Evolutionary conservation across 1,139 yeast genomes (phyloP), one percentile per base, ranked within the genome.

Genomic region (Geotrichum fermentans): DNA sequence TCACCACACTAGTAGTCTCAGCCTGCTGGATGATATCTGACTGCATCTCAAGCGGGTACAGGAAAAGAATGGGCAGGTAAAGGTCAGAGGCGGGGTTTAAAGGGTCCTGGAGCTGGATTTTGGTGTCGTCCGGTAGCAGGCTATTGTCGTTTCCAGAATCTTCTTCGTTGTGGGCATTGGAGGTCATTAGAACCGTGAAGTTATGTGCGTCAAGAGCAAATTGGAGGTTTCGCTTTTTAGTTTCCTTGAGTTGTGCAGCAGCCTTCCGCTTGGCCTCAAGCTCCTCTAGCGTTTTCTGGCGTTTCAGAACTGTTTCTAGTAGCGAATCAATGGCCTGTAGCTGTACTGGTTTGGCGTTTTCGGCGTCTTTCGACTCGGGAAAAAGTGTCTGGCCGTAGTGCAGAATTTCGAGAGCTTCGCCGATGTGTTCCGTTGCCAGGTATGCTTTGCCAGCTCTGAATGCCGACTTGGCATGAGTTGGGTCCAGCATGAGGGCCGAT

Each of bases 361-460:
- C 37, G 13, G 30, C 20, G 35, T 38, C 40, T n/a, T 49, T 65
- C 58, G 84, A 83, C 3, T 73, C 74, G 0, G 77, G 67, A 53
- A 85, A 95, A 35, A 84, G 52, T n/a, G 57, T 55, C 2, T 68
- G 55, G 0, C 94, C 96, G 59, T 85, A 86, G 37, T 75, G 71
- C 44, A 84, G 66, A 4, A 89, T 74, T 52, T 78, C 80, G 40
- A 71, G 69, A 1, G 95, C 90, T 60, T 92, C 97, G 16, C 84
- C 88, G 49, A 71, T 74, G 55, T 78, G 77, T 16, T 77, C 84
- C 6, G 92, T 73, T 0, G 79, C 77, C 49, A 80, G 72, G 57
- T 84, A 86, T 0, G 98, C 96, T 61, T 75, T 83, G 0, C 90
- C 94, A 35, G 95, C 80, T 59, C 98, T 74, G 64, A 73, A 94